A percentile compares a stretch with the other conserved stretches of the same genome.
Conservation (phyloP, 345 rosid genomes). For the Raphanus raphanistrum region DNA sequence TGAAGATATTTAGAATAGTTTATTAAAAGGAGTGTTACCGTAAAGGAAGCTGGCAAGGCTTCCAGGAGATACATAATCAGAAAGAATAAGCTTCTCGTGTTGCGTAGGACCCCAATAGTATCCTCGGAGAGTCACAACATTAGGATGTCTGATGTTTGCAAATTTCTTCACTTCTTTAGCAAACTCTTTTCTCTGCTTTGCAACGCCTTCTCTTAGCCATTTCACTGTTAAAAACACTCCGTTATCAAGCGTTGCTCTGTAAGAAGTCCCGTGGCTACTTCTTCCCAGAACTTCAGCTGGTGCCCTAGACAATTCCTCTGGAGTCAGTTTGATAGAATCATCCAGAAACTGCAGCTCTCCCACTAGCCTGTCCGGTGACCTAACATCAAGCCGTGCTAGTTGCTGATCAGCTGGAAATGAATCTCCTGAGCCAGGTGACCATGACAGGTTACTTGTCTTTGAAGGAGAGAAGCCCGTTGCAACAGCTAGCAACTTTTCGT, state of each 20-base stretch:
- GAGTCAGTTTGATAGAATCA: constrained; percentile 80
- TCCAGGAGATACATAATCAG: constrained; percentile 90
- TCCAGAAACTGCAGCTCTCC: constrained; percentile 94
- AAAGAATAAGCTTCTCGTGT: constrained; percentile 97
- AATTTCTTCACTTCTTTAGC: constrained; percentile 97
- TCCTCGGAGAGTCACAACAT: constrained; percentile 91
- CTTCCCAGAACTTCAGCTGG: constrained; percentile 98
- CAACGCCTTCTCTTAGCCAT: constrained; percentile 98
- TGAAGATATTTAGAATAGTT: neutral
- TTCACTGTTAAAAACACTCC: constrained; percentile 88
- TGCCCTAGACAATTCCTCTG: constrained; percentile 92
- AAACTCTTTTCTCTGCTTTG: constrained; percentile 92
- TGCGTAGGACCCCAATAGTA: constrained; percentile 99
- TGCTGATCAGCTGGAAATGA: constrained; percentile 77
- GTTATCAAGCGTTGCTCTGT: constrained; percentile 85
- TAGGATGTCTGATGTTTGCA: constrained; percentile 93
- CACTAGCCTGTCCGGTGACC: constrained; percentile 86
- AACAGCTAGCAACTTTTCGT: constrained; percentile 62
- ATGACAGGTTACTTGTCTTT: constrained; percentile 70
- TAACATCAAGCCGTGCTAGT: constrained; percentile 76
- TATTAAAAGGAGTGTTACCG: constrained; percentile 48
- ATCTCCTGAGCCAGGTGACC: constrained; percentile 97
- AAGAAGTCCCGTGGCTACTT: constrained; percentile 98
- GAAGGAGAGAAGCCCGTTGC: constrained; percentile 86
- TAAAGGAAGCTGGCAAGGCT: constrained; percentile 97